Percentiles rank a stretch among this genome's conserved stretches.
Evolutionary conservation across 352 stramenopile genomes (phyloP).

Genomic region (Phytophthora uliginosa): DNA sequence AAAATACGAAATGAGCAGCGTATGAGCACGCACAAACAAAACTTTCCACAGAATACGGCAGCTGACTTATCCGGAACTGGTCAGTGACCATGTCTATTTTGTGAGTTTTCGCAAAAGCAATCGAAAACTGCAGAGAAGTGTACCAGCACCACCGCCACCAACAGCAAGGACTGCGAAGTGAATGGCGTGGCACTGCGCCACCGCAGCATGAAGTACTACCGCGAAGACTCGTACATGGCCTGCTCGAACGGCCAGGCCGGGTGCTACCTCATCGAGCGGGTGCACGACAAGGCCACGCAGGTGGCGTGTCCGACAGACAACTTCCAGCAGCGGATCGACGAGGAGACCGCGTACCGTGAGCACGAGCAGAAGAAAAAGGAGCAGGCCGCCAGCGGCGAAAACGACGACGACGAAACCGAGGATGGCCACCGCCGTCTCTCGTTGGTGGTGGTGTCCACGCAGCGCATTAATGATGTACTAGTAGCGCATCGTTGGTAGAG

Average conservation of each 20-base stretch:
- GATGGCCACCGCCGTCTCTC: slow-evolving; percentile 60
- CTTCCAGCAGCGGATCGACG: slow-evolving; percentile 50
- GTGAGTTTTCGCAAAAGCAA: no score
- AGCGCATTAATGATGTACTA: no score
- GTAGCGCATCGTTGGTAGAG: no score
- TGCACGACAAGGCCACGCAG: slow-evolving; percentile 68
- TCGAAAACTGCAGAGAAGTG: no score
- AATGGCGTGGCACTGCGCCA: slow-evolving; percentile 66
- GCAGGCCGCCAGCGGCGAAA: slow-evolving; percentile 7
- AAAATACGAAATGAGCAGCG: no score
- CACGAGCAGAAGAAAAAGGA: slow-evolving; percentile 21
- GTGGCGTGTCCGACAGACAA: slow-evolving; percentile 63
- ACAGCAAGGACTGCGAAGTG: slow-evolving; percentile 59
- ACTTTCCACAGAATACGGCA: no score
- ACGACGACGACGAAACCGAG: slow-evolving; percentile 30
- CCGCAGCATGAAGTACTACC: slow-evolving; percentile 78
- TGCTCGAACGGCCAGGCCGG: slow-evolving; percentile 68
- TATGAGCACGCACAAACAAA: no score
- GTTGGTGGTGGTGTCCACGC: slow-evolving; percentile 68
- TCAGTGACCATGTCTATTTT: no score
- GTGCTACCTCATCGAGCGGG: slow-evolving; percentile 74
- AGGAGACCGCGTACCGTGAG: slow-evolving; percentile 41
- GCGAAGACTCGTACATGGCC: slow-evolving; percentile 76
- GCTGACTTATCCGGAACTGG: no score
- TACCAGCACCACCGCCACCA: slow-evolving; percentile 1